Evolutionary conservation across 345 rosid species (phyloP).

Genomic region (Tarenaya hassleriana): DNA sequence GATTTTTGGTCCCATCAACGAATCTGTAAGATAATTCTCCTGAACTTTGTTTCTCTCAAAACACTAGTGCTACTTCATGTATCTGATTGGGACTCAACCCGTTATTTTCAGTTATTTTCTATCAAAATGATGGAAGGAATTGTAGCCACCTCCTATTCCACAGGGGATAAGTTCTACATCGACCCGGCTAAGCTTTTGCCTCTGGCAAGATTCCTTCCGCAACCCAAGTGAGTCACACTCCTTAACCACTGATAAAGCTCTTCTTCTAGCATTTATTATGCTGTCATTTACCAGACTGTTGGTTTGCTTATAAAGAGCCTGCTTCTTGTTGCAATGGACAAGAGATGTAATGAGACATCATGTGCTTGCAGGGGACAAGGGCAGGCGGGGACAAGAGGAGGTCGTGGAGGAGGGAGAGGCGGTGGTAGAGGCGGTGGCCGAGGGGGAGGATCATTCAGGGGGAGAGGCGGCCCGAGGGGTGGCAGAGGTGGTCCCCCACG

Average conservation of each 20-base stretch:
- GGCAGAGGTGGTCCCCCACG: constrained; percentile 41
- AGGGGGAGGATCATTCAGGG: constrained; percentile 44
- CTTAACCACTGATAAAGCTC: not conserved
- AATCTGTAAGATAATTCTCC: constrained; percentile 51
- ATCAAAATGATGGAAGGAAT: constrained; percentile 93
- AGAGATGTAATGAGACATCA: constrained; percentile 5
- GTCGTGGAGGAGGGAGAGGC: constrained; percentile 43
- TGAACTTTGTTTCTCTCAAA: not conserved
- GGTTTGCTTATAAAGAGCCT: not conserved
- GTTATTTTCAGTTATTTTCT: constrained; percentile 54
- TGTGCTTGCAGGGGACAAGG: constrained; percentile 41
- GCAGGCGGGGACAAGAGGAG: constrained; percentile 40
- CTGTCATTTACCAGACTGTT: not conserved
- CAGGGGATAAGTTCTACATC: constrained; percentile 81
- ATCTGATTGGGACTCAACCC: not conserved
- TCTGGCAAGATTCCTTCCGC: constrained; percentile 79
- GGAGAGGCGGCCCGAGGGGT: constrained; percentile 64
- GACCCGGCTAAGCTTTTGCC: constrained; percentile 76
- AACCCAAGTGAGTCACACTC: constrained; percentile 66
- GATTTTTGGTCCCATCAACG: constrained; percentile 93
- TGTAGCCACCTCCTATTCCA: constrained; percentile 63
- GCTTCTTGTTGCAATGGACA: not conserved
- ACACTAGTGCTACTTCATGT: not conserved
- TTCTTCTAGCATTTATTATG: not conserved
- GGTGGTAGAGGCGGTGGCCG: constrained; percentile 34